Evolutionary conservation across 306 rosid species (phyloP), one percentile per base, ranked within the genome.

Genomic region (Elaeagnus macrophylla): DNA sequence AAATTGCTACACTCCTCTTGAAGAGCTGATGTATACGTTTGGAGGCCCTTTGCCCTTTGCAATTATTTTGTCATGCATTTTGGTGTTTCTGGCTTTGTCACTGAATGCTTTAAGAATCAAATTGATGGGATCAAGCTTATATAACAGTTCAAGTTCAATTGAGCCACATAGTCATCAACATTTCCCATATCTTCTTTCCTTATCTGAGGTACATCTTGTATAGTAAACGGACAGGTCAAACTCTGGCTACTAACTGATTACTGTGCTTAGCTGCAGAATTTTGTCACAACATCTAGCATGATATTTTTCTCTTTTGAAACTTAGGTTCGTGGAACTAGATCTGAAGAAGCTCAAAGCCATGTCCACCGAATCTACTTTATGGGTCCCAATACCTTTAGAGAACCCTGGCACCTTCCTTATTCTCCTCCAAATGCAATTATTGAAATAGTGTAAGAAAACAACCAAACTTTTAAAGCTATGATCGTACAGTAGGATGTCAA

Each of bases 321-420:
- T 45, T 65, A 90, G 97, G 90, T 90, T 43, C 94, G 88, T 44
- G 95, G 97, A 81, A 82, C 88, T 60, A 82, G 84, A 79, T 80
- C 77, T 7, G 97, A 86, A 39, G 95, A 89, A 72, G 80, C 94
- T 69, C 97, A 89, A 72, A 89, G 88, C 78, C 97, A 89, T 73
- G 97, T 81, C 57, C 85, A 85, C 73, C 83, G 97, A 69, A 75
- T 89, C 94, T 89, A 85, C 78, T 89, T 89, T 66, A 85, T 90
- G 97, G 95, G 95, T 52, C 94, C 97, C 60, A 86, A 90, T 75
- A 81, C 97, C 48, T 86, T 90, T 67, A 83, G 97, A 77, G 97
- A 89, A 73, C 97, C 97, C 14, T 89, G 97, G 95, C 97, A 89
- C 81, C 95, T 89, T 85, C 97, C 97, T 70, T 89, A 85, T 76